Percentiles rank a stretch among this genome's conserved stretches.
Conservation (phyloP, 345 rosid genomes). For the Excoecaria cochinchinensis region DNA sequence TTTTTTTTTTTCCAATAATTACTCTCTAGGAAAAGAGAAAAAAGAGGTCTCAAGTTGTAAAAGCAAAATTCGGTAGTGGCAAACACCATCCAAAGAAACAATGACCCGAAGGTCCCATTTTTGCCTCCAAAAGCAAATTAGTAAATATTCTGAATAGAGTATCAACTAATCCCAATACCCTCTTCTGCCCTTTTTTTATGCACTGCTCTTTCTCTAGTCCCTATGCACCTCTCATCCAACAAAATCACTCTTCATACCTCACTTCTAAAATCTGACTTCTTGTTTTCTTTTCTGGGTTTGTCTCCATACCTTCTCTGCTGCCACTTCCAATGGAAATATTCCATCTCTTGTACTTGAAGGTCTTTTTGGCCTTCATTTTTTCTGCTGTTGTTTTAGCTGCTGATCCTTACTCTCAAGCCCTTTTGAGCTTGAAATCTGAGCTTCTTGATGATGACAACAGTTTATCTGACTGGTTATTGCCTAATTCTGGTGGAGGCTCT, state of each 20-base stretch:
- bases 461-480: constrained; percentile 66
- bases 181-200: constrained; percentile 2
- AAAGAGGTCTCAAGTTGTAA: constrained; percentile 18
- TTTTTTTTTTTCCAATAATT: too few relatives aligned
- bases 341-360: constrained; percentile 29
- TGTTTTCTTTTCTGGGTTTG: neutral
- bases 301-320: constrained; percentile 17
- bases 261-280: constrained; percentile 16
- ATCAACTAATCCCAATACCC: constrained; percentile 33
- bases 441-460: constrained; percentile 42
- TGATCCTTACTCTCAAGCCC: constrained; percentile 67
- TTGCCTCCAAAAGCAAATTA: constrained; percentile 38
- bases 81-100: constrained; percentile 39
- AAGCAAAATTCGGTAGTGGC: constrained; percentile 39
- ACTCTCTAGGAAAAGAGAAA: constrained; percentile 5
- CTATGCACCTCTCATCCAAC: constrained; percentile 50
- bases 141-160: constrained; percentile 28
- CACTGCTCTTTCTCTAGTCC: constrained; percentile 52
- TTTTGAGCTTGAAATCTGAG: constrained; percentile 69
- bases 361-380: constrained; percentile 31
- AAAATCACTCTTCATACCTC: constrained; percentile 4
- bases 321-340: constrained; percentile 57
- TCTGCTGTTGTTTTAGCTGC: constrained; percentile 23
- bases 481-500: constrained; percentile 30
- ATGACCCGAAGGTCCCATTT: constrained; percentile 33